Evolutionary conservation across 2,329 filamentous ascomycete species (phyloP).

Genomic region (Aschersonia sp.): DNA sequence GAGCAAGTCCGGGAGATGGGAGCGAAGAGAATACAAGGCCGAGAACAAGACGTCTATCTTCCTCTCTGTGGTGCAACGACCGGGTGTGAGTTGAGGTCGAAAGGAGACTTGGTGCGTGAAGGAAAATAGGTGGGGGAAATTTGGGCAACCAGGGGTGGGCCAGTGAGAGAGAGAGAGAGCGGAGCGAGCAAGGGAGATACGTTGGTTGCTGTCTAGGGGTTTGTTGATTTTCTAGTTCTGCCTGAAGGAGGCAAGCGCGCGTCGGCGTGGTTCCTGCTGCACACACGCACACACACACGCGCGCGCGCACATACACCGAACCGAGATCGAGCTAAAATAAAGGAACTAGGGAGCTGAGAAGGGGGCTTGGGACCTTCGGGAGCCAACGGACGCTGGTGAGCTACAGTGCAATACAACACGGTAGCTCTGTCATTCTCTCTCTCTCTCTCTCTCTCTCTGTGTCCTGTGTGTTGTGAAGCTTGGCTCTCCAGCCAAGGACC

Average conservation of each 20-base stretch:
- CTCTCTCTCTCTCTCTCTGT: no score
- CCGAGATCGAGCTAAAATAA: no score
- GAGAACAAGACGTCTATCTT: constrained; percentile 5
- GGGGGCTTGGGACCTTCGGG: no score
- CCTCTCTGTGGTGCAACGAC: constrained; percentile 5
- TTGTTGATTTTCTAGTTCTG: constrained; percentile 23
- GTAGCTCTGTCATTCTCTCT: no score
- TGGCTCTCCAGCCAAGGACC: no score
- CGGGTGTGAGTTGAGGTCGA: constrained; percentile 9
- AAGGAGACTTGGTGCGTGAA: constrained; percentile 10
- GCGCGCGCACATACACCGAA: no score
- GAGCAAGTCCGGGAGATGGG: constrained; percentile 9
- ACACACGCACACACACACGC: background rate
- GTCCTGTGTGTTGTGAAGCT: no score
- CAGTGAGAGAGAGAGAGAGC: background rate
- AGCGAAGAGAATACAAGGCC: constrained; percentile 9
- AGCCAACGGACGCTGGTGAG: no score
- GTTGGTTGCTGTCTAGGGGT: constrained; percentile 16
- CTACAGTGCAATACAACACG: no score
- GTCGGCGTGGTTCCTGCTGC: constrained; percentile 7
- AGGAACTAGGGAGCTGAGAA: no score
- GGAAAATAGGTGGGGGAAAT: constrained; percentile 33
- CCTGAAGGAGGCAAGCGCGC: constrained; percentile 20
- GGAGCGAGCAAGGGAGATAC: constrained; percentile 6
- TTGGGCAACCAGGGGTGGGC: constrained; percentile 21